phyloP scores from a whole-genome alignment of 2,329 filamentous ascomycete genomes.

The Aspergillus udagawae region DNA sequence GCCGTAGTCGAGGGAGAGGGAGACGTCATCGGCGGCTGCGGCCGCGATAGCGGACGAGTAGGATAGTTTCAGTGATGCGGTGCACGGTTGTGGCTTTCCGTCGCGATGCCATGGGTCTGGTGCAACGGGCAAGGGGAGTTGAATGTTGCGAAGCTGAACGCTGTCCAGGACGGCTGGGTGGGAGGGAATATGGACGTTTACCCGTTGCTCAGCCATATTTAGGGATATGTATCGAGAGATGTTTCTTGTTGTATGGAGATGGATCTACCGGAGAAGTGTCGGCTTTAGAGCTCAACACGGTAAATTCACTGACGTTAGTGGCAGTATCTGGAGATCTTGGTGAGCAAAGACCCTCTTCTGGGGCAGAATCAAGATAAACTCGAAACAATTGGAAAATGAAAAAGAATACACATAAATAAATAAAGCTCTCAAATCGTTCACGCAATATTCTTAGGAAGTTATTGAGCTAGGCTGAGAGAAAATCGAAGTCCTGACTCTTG shows the following conservation, averaged over 20 bases:
- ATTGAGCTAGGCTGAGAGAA: neutral
- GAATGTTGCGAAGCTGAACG: conserved; percentile 41
- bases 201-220: conserved; percentile 21
- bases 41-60: conserved; percentile 40
- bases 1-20: conserved; percentile 45
- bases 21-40: conserved; percentile 42
- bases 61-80: conserved; percentile 40
- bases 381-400: neutral
- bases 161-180: conserved; percentile 34
- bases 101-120: conserved; percentile 46
- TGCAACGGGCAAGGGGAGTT: conserved; percentile 40
- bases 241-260: neutral
- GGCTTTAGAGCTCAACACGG: neutral
- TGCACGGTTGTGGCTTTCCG: conserved; percentile 44
- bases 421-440: neutral
- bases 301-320: neutral
- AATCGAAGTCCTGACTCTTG: neutral
- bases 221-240: neutral
- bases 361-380: neutral
- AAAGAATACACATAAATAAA: neutral
- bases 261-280: neutral
- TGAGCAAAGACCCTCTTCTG: neutral
- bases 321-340: neutral
- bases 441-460: neutral
- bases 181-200: conserved; percentile 28